phyloP scores from a whole-genome alignment of 768 basidiomycete species.

The Clavulina sp. region DNA sequence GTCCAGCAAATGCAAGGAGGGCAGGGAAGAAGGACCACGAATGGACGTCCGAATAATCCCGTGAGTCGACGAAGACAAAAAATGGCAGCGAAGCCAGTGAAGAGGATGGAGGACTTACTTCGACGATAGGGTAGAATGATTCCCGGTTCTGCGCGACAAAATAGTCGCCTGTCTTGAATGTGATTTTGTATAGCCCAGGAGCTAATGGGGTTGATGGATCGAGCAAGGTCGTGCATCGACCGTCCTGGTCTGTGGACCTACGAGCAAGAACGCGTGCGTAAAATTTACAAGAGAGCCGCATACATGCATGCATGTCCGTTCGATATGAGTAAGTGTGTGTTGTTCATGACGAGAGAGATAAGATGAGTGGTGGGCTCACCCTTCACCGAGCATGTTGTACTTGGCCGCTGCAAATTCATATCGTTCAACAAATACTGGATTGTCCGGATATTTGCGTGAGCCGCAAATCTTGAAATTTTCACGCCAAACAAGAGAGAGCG shows the following conservation, averaged over 20 bases:
- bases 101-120: conserved; percentile 31
- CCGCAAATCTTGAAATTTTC: too few relatives aligned
- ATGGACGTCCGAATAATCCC: background rate
- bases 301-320: too few relatives aligned
- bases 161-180: conserved; percentile 70
- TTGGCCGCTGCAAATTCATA: conserved; percentile 22
- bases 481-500: too few relatives aligned
- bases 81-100: background rate
- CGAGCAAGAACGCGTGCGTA: background rate
- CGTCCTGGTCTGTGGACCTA: conserved; percentile 65
- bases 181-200: conserved; percentile 62
- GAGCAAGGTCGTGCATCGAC: conserved; percentile 65
- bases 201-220: conserved; percentile 32
- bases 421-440: conserved; percentile 47
- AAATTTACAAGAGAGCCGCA: conserved; percentile 3
- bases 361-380: conserved; percentile 26
- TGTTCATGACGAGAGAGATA: too few relatives aligned
- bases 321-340: too few relatives aligned
- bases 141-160: conserved; percentile 44
- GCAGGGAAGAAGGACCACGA: background rate
- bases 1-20: background rate
- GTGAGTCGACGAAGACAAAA: background rate
- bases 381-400: conserved; percentile 38
- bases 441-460: too few relatives aligned
- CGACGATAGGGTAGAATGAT: conserved; percentile 83